Percentiles rank a stretch among this genome's conserved stretches.
Evolutionary conservation across 805 yeast genomes (phyloP).

Genomic region (Wickerhamomyces mucosus): DNA sequence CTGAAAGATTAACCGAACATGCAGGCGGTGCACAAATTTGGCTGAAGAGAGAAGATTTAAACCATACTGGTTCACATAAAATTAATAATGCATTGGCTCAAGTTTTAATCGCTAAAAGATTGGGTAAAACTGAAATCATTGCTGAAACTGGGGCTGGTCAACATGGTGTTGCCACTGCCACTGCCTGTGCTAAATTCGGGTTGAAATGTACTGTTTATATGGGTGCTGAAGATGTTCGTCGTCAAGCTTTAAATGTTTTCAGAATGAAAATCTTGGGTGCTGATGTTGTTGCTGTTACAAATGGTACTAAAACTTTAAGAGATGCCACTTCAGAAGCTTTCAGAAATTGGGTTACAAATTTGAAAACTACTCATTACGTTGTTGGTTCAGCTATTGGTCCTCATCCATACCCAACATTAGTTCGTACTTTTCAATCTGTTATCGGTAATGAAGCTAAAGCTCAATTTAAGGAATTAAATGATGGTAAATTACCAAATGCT

Average conservation of each 20-base stretch:
- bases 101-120: slow-evolving; percentile 67
- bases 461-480: slow-evolving; percentile 71
- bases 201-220: slow-evolving; percentile 87
- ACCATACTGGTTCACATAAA: slow-evolving; percentile 85
- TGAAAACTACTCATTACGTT: slow-evolving; percentile 82
- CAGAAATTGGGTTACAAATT: slow-evolving; percentile 87
- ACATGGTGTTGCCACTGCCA: slow-evolving; percentile 90
- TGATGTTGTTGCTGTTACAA: slow-evolving; percentile 82
- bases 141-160: slow-evolving; percentile 95
- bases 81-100: slow-evolving; percentile 81
- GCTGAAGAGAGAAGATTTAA: slow-evolving; percentile 95
- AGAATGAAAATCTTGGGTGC: slow-evolving; percentile 97
- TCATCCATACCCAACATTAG: slow-evolving; percentile 97
- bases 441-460: slow-evolving; percentile 93
- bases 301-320: slow-evolving; percentile 92
- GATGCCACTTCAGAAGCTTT: slow-evolving; percentile 98
- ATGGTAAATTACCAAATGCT: slow-evolving; percentile 83
- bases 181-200: slow-evolving; percentile 90
- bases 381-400: slow-evolving; percentile 99
- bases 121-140: slow-evolving; percentile 68
- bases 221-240: slow-evolving; percentile 99
- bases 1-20: slow-evolving; percentile 79
- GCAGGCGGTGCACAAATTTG: slow-evolving; percentile 96
- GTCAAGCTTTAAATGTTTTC: slow-evolving; percentile 97
- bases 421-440: slow-evolving; percentile 95